Evolutionary conservation across 1,284 basidiomycete species (phyloP), one percentile per base, ranked within the genome.

Genomic region (Cerioporus squamosus): DNA sequence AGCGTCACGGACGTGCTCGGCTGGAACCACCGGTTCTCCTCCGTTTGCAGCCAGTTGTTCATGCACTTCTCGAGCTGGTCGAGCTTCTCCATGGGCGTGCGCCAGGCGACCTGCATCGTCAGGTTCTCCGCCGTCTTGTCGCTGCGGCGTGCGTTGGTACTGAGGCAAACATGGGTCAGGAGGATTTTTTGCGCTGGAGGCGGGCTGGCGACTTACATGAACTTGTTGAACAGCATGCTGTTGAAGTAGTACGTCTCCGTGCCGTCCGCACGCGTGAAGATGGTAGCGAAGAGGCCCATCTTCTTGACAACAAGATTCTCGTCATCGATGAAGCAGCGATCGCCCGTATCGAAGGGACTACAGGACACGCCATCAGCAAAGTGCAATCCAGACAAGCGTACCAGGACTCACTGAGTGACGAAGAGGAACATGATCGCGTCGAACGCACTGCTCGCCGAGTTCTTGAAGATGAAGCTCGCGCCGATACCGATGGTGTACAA

Each of bases 351-450:
- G 65, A 85, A 90, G 3, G 88, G 88, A 69, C 88, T 90, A 55
- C 2, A 15, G 46, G 47, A 54, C 17, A 38, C 59, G 49, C 73
- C 47, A 77, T 63, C 42, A 22, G 12, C 44, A 45, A n/a, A 55
- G 20, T n/a, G 36, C 18, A 23, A 55, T 14, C 44, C 42, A 14
- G 2, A 47, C 44, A 51, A 24, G 40, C 38, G 52, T 39, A 52
- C 47, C 22, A 52, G 77, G 85, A 79, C 86, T 57, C 63, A 90
- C 86, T 92, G 90, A 6, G 88, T 87, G 43, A 91, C 88, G 70
- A 91, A 92, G 64, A 91, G 71, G 70, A 91, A 89, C 81, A 91
- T 88, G 67, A 91, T 86, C 43, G 89, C 81, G 72, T 91, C 90
- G 66, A 92, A 92, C 40, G 85, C 85, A 57, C 77, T 81, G 57